Base-by-base conservation (phyloP, 75 land plant genomes). In the Sequoiadendron giganteum region DNA sequence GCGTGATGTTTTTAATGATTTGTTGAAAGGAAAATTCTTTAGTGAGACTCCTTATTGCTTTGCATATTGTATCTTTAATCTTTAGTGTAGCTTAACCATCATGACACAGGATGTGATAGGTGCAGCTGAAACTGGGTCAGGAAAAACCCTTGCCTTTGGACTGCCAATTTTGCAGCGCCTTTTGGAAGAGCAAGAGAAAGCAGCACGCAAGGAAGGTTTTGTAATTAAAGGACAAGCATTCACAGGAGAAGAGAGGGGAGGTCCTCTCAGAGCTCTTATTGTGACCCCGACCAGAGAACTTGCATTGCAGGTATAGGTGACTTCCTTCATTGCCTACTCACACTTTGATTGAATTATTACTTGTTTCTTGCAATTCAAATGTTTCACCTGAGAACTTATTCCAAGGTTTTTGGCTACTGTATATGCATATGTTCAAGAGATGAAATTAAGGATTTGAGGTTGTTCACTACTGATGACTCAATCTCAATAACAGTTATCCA, bases 61-160 rank as follows among this genome's bases (percentile, higher is more conserved):
- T 47, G 30, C 34, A 85, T 36, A 40, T 85, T 14, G 10, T 34
- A 32, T 85, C 14, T 49, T 34, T 72, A 61, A 73, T 40, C 42
- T 15, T 42, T 80, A 65, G 65, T 48, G 40, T 86, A 56, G 52
- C 52, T 13, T 14, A 83, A 80, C 42, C 5, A 85, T 56, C 42
- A 34, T 49, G 36, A 54, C 16, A 79, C 91, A 97, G 99, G 99
- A 98, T 95, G 95, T 98, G 7, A 91, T 98, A 80, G 99, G 99
- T 88, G 99, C 99, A 55, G 97, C 99, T 42, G 97, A 97, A 92
- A 97, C 99, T 40, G 99, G 99, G 47, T 98, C 99, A 42, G 99
- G 99, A 7, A 98, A 98, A 88, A 98, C 99, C 16, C 96, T 98
- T 89, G 99, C 99, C 21, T 97, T 95, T 91, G 97, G 96, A 40